Base-by-base conservation (phyloP, 2,329 filamentous ascomycete species). In the Ceratocystis huliohia region DNA sequence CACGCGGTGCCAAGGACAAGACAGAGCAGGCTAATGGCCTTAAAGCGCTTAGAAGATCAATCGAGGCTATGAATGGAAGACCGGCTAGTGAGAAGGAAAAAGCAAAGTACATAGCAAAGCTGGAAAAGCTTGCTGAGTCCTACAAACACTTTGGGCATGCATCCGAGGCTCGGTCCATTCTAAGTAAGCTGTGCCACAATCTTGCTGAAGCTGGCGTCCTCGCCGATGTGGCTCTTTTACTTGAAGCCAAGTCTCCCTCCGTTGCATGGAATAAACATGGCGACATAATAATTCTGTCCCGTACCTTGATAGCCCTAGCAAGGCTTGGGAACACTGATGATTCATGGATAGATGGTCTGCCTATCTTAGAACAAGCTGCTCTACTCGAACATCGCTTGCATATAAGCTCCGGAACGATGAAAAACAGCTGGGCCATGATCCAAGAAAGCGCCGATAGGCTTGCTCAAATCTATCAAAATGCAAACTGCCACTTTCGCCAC, bases 91-190 rank as follows among this genome's bases (percentile, higher is more conserved):
- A 88, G 67, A 82, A 81, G 73, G 79, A 83, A 56, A 80, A 80
- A 69, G 86, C 84, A 0, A 81, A 86, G 68, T 75, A 89, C 1
- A 75, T 81, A 0, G 79, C 79, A 65, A 91, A 90, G 72, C 76
- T 89, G 48, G 88, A 90, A 72, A 78, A 83, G 10, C 80, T 88
- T 70, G 86, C 83, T 1, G 84, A 88, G 48, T 71, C 85, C 1
- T 84, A 82, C 70, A 83, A 80, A 69, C 74, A 76, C 0, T 74
- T 77, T 15, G 82, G 82, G 3, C 78, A 82, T 59, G 75, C 76
- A 20, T 80, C 82, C 2, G 83, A 87, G 68, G 82, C 86, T 0
- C 78, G 83, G 10, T 78, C 80, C 41, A 81, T 83, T 1, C 78
- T 88, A 5, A 77, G 80, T 63, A 79, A 82, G 17, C 82, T 89